Evolutionary conservation across 352 stramenopile species (phyloP), one percentile per base, ranked within the genome.

Genomic region (Globisporangium mamillatum): DNA sequence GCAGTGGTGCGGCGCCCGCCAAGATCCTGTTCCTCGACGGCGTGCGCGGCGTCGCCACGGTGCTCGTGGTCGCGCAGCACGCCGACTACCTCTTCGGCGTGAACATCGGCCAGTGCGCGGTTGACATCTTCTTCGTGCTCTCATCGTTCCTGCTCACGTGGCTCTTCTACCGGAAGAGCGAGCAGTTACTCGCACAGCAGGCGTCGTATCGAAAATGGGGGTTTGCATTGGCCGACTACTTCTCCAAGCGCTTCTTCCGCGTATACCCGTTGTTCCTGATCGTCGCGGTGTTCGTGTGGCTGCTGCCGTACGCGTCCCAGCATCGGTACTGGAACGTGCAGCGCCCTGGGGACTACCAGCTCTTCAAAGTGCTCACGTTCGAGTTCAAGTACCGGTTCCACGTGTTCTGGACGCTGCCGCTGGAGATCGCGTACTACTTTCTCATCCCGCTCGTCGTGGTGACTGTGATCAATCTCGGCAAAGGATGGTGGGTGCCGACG

Each of bases 241-340:
- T 81, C 56, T 72, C 63, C 27, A 84, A 84, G 53, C 80, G 78
- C 0, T 81, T 88, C 56, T 78, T 88, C 18, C 77, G 78, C 38
- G 80, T 88, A 4, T 88, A 88, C 56, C 80, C 80, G 60, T 64
- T 88, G 12, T 88, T 88, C 44, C 66, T 64, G n/a, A 0, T 75
- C 29, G 65, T 73, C 18, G 78, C 76, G 8, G 56, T 76, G 29
- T 44, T 80, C 8, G 52, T 82, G 18, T 74, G 61, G 18, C 34
- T 79, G 18, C 59, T 87, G 22, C 75, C 81, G 7, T 66, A 66
- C 22, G 71, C 76, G 16, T 60, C 73, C 56, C 52, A 78, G 56
- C 63, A 66, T 1, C 72, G 29, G 16, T 82, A 82, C 36, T 81
- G 75, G 22, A 24, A 69, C 34, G 61, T 67, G 22, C 54, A 59